These are phyloP conservation scores for Trichoderma parareesei DNA, from an alignment of 495 filamentous ascomycete genomes.

Conservation along the genomic window DNA sequence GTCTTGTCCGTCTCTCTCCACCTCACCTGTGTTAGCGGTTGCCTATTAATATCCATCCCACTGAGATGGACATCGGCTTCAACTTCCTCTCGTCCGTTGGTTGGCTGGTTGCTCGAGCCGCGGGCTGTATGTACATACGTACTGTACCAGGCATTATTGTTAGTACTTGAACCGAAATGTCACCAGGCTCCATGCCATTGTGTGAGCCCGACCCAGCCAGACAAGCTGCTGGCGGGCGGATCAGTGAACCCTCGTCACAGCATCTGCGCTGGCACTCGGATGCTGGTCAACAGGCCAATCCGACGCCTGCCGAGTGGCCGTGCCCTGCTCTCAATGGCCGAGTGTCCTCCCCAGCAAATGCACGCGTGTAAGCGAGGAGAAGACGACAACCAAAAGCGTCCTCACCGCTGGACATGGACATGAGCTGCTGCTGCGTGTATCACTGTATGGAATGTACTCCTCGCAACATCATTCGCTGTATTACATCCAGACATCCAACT, in stretches of 20 bases:
- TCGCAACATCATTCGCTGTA: too few species aligned
- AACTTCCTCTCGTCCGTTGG: background rate
- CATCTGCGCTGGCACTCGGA: background rate
- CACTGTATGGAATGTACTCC: too few species aligned
- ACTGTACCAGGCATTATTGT: too few species aligned
- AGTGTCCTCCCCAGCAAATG: background rate
- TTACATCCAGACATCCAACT: background rate
- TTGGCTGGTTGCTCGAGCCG: background rate
- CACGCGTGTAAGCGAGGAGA: background rate
- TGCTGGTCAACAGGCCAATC: background rate
- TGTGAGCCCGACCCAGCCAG: background rate
- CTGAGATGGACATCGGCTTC: background rate
- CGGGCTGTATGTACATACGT: too few species aligned
- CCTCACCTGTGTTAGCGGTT: background rate
- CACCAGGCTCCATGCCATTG: background rate
- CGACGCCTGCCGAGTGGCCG: background rate
- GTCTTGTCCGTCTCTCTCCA: background rate
- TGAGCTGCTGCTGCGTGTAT: too few species aligned
- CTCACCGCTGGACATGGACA: slow-evolving; percentile 5
- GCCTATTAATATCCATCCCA: background rate
- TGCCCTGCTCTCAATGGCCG: background rate
- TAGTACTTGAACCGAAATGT: too few species aligned
- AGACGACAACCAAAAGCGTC: background rate
- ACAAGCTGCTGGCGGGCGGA: background rate
- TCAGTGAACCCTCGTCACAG: background rate